Evolutionary conservation across 176 grass and related monocot genomes (phyloP), one percentile per base, ranked within the genome.

Genomic region (Cenchrus purpureus): DNA sequence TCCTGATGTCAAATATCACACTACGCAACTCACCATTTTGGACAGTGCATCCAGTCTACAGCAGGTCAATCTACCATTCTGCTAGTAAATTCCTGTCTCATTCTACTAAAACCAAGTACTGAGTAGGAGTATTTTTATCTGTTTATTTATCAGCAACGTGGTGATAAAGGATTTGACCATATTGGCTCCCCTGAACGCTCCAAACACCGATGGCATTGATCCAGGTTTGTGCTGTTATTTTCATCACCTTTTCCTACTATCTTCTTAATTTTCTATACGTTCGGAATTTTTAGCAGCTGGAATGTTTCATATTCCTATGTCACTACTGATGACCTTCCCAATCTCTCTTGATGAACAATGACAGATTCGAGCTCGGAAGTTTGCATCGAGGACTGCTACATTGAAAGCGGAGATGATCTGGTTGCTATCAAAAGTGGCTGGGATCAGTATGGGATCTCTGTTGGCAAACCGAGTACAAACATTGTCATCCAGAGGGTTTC

Each of bases 131-230:
- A 3, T 20, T 9, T 45, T 71, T 15, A 25, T 19, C 2, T 12
- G 61, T 77, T 54, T 80, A 71, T 55, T 79, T 59, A 45, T 61
- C 85, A 98, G 96, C 57, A 95, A 98, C 46, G 91, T 98, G 52
- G 91, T 98, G 87, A 83, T 98, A 2, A 98, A 86, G 69, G 76
- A 91, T 89, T 28, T 95, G 77, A 94, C 89, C 14, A 91, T 98
- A 79, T 69, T 93, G 56, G 87, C 96, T 70, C 96, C 96, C 55
- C 69, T 93, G 79, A 87, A 95, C 49, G 92, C 96, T 65, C 93
- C 93, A 44, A 98, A 98, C 52, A 98, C 96, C 20, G 96, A 98
- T 87, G 96, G 96, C 34, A 92, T 98, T 25, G 96, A 98, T 94
- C 96, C 96, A 89, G 96, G 96, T 95, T 22, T 62, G 56, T 85